These are phyloP conservation scores for Rickenella mellea DNA, from an alignment of 768 basidiomycete species.

Conservation along the genomic window DNA sequence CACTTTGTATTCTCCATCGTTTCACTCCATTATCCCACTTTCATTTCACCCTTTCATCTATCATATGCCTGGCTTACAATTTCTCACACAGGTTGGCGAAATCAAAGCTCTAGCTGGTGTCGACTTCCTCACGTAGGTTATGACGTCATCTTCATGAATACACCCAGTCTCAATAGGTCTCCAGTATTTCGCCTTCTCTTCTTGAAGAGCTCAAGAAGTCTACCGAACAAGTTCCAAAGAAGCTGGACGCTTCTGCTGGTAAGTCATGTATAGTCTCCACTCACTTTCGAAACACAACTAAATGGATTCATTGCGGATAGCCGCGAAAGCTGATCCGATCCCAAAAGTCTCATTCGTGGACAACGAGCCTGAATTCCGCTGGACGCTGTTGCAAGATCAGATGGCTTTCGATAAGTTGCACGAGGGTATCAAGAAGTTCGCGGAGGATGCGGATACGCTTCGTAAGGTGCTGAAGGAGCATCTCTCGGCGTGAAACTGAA, in stretches of 20 bases:
- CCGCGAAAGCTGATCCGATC: slow-evolving; percentile 49
- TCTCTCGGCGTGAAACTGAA: too few species aligned
- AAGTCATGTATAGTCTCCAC: too few species aligned
- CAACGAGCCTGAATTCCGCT: slow-evolving; percentile 95
- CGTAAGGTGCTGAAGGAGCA: slow-evolving; percentile 57
- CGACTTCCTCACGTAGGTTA: slow-evolving; percentile 73
- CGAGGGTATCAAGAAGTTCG: slow-evolving; percentile 98
- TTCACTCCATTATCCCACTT: neutral
- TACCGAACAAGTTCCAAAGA: slow-evolving; percentile 69
- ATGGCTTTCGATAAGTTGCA: slow-evolving; percentile 99
- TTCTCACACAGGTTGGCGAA: slow-evolving; percentile 65
- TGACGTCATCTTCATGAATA: neutral
- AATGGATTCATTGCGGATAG: slow-evolving; percentile 19
- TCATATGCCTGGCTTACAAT: neutral
- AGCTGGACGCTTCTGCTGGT: slow-evolving; percentile 62
- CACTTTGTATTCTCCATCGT: neutral
- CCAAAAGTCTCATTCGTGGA: slow-evolving; percentile 79
- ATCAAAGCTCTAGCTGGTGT: slow-evolving; percentile 93
- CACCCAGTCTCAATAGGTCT: neutral
- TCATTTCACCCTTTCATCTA: neutral
- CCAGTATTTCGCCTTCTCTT: slow-evolving; percentile 67
- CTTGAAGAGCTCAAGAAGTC: slow-evolving; percentile 91
- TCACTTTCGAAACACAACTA: too few species aligned
- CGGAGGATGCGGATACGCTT: slow-evolving; percentile 86
- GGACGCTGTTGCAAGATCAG: slow-evolving; percentile 82